phyloP scores from a whole-genome alignment of 306 rosid species.

The Cucurbita argyrosperma region DNA sequence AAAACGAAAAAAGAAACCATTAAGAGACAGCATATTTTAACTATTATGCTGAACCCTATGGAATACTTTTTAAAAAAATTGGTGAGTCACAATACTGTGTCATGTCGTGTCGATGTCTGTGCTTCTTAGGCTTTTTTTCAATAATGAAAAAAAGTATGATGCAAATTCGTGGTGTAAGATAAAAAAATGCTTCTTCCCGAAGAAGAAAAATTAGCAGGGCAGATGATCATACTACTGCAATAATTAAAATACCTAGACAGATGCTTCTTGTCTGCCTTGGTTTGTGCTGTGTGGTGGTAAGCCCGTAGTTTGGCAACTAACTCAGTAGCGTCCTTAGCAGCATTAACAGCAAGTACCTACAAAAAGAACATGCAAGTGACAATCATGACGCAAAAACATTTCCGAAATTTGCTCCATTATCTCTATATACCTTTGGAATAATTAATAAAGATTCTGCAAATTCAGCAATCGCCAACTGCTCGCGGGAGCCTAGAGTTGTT shows the following conservation, averaged over 20 bases:
- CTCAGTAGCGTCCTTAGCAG: constrained; percentile 96
- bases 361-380: neutral
- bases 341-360: constrained; percentile 93
- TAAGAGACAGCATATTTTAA: no score
- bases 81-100: neutral
- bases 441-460: constrained; percentile 84
- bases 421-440: constrained; percentile 53
- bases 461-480: constrained; percentile 96
- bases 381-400: neutral
- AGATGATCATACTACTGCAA: neutral
- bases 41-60: neutral
- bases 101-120: no score
- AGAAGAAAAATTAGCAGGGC: neutral
- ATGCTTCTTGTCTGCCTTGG: constrained; percentile 78
- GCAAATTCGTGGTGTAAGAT: neutral
- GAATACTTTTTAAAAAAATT: neutral
- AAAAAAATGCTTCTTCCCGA: neutral
- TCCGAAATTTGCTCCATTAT: neutral
- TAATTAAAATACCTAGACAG: constrained; percentile 50
- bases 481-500: constrained; percentile 91
- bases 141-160: neutral
- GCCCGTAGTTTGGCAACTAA: constrained; percentile 81
- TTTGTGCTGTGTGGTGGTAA: constrained; percentile 77
- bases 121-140: neutral
- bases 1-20: no score